Percentiles rank a stretch among this genome's conserved stretches.
These are phyloP conservation scores for Populus tremula DNA, from an alignment of 345 rosid genomes.

Conservation along the genomic window DNA sequence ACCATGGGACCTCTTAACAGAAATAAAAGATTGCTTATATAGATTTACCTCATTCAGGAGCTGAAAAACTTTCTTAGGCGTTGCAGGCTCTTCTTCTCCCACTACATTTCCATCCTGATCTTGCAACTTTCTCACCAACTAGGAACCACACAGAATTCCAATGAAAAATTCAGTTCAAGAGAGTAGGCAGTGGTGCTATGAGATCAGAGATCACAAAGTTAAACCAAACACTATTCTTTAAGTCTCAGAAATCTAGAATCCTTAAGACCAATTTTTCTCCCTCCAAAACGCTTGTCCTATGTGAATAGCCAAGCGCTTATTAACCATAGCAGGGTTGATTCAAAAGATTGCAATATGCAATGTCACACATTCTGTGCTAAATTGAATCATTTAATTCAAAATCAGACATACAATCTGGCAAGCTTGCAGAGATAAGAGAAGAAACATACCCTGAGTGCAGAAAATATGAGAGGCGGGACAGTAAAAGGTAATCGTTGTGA, in stretches of 20 bases:
- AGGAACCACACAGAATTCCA: slow-evolving; percentile 6
- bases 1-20: neutral
- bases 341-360: neutral
- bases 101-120: slow-evolving; percentile 67
- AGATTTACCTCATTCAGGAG: slow-evolving; percentile 65
- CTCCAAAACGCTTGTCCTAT: neutral
- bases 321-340: neutral
- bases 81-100: slow-evolving; percentile 26
- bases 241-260: neutral
- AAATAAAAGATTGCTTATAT: neutral
- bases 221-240: neutral
- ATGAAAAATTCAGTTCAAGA: slow-evolving; percentile 8
- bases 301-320: neutral
- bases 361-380: neutral
- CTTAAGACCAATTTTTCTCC: neutral
- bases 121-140: slow-evolving; percentile 83
- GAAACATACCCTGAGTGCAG: slow-evolving; percentile 70
- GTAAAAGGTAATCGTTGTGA: slow-evolving; percentile 84
- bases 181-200: neutral
- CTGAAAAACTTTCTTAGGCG: slow-evolving; percentile 85
- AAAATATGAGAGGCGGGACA: slow-evolving; percentile 83
- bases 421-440: neutral
- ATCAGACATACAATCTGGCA: neutral
- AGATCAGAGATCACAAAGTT: neutral
- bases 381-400: neutral